Evolutionary conservation across 805 yeast genomes (phyloP), one percentile per base, ranked within the genome.

Genomic region (Candida parachauliodes): DNA sequence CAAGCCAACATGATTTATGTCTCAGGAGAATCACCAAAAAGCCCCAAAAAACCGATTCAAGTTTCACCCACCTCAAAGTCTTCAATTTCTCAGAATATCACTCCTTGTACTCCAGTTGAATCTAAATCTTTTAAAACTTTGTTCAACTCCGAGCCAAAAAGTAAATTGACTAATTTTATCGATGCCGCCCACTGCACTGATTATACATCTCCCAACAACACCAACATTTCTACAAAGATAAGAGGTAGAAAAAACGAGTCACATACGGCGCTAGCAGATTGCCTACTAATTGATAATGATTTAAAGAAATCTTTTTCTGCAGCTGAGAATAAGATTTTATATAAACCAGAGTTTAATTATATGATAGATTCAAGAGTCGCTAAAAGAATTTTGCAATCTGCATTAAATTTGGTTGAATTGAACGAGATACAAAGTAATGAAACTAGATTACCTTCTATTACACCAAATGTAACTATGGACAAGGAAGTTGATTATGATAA

Each of bases 281-380:
- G 14, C 12, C n/a, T 24, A 12, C 27, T 8, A 24, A 24, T 11
- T n/a, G 6, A 24, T 10, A 8, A 8, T 9, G 30, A 15, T 5
- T 27, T 5, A 5, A 27, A 27, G 16, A 8, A 27, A 5, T 32
- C 35, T 23, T 32, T 32, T 32, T 32, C 35, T n/a, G 35, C 35
- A 7, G 35, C 35, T 16, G 35, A 32, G 11, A 32, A 32, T 14
- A 21, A 32, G n/a, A 12, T 9, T 9, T 15, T 32, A 4, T 17
- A n/a, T n/a, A 21, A 18, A 10, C 7, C n/a, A 21, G 18, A 11
- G 4, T 6, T 11, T 19, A 14, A 8, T 5, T 17, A 12, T 5
- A 14, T 23, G 12, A 24, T 32, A 4, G 28, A 32, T 17, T 32
- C 28, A 3, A 22, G 14, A 32, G 17, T 32, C 4, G 35, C 17